Evolutionary conservation across 2,329 filamentous ascomycete genomes (phyloP).

Genomic region (Dactylellina sp.): DNA sequence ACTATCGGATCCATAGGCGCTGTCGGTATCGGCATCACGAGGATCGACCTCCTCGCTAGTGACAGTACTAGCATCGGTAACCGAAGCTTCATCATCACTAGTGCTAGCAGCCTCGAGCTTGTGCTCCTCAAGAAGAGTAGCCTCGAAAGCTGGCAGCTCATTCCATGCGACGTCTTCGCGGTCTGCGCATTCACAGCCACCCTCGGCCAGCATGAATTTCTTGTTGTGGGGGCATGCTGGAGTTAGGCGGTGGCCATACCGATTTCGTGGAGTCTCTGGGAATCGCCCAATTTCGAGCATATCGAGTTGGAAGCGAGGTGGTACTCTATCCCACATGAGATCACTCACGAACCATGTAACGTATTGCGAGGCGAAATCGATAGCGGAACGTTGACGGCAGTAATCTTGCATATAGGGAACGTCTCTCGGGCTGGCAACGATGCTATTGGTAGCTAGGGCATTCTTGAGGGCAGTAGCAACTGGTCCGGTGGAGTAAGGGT

Average conservation of each 20-base stretch:
- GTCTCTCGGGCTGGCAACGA: conserved; percentile 51
- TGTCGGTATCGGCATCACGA: conserved; percentile 50
- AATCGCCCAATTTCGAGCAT: conserved; percentile 54
- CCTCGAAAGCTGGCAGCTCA: conserved; percentile 49
- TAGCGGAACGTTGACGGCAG: conserved; percentile 40
- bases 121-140: conserved; percentile 46
- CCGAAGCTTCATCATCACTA: conserved; percentile 49
- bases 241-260: conserved; percentile 44
- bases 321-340: conserved; percentile 53
- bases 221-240: conserved; percentile 44
- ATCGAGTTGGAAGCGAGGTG: conserved; percentile 53
- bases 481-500: conserved; percentile 55
- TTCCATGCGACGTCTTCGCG: conserved; percentile 52
- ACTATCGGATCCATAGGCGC: conserved; percentile 52
- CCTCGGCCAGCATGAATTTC: conserved; percentile 46
- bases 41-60: conserved; percentile 48
- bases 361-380: conserved; percentile 48
- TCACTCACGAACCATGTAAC: conserved; percentile 54
- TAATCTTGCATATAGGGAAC: conserved; percentile 55
- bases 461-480: conserved; percentile 54
- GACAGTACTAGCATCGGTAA: conserved; percentile 50
- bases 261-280: conserved; percentile 53
- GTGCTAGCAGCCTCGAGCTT: conserved; percentile 41
- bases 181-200: conserved; percentile 55
- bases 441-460: conserved; percentile 44